Evolutionary conservation across 2,329 filamentous ascomycete species (phyloP), one percentile per base, ranked within the genome.

Genomic region (Claviceps africana): DNA sequence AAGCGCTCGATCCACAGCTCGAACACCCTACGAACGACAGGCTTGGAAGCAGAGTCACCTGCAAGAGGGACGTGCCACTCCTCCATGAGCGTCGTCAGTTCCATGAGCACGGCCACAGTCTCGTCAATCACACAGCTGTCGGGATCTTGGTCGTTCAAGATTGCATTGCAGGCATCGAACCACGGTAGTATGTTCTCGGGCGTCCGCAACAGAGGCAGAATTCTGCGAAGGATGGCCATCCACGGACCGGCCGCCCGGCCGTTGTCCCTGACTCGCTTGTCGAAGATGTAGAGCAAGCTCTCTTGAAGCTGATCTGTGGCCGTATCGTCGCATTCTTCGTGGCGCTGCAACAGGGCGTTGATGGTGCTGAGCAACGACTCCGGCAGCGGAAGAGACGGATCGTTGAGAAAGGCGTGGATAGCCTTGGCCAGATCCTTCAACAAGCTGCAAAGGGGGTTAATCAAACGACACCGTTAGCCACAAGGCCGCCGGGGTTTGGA

Each of bases 241-340:
- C 90, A 93, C n/a, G 80, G 69, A 9, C 78, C 79, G 62, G 79
- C 77, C 58, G 79, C 78, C 49, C 74, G 65, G 2, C 77, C 70
- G 25, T 73, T 72, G 35, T 75, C 74, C 25, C 73, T 72, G 54
- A 90, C 78, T 57, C 79, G 72, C 60, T 77, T 81, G 53, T 82
- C 74, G 68, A 83, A 88, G 51, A 87, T 74, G 25, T 73, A 67
- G 42, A 83, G 70, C 8, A 93, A 74, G 59, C 89, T 86, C 42
- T 88, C 85, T 56, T 88, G 81, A 49, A 89, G 73, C 53, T 82
- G 80, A 57, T 87, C 83, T n/a, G 81, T 76, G 42, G 81, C 75
- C 52, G 74, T 69, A 50, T 88, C 84, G 60, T 90, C 86, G 56
- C 79, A 76, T 58, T 78, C 77, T 52, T 78, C 71, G 63, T 87